These are phyloP conservation scores for Pyrenophora teres DNA, from an alignment of 2,329 filamentous ascomycete genomes.

Conservation along the genomic window DNA sequence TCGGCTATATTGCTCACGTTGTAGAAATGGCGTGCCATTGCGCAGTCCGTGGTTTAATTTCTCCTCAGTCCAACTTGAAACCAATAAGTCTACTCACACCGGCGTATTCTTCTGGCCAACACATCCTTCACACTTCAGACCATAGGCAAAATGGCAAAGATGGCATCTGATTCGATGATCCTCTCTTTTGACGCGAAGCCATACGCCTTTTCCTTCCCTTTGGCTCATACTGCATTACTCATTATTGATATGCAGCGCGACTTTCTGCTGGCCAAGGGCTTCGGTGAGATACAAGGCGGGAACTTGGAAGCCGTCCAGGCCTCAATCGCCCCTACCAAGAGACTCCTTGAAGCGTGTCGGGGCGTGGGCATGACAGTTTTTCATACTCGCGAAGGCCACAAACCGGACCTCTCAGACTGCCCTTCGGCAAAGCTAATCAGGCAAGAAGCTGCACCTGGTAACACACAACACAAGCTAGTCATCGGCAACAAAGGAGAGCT, in stretches of 20 bases:
- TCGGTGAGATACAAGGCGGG: slow-evolving; percentile 58
- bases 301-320: slow-evolving; percentile 48
- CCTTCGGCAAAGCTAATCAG: slow-evolving; percentile 57
- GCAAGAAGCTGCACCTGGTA: slow-evolving; percentile 55
- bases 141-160: slow-evolving; percentile 12
- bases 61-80: neutral
- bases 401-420: slow-evolving; percentile 58
- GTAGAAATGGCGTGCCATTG: neutral
- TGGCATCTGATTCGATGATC: neutral
- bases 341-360: slow-evolving; percentile 51
- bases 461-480: slow-evolving; percentile 50
- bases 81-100: neutral
- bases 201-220: slow-evolving; percentile 56
- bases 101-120: neutral
- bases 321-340: slow-evolving; percentile 49
- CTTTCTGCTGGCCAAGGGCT: slow-evolving; percentile 56
- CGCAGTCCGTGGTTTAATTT: neutral
- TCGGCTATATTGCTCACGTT: neutral
- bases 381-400: slow-evolving; percentile 57
- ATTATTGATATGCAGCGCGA: slow-evolving; percentile 60
- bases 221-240: slow-evolving; percentile 54
- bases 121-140: neutral
- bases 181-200: slow-evolving; percentile 48
- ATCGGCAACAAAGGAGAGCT: slow-evolving; percentile 61
- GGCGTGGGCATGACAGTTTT: slow-evolving; percentile 52